Base-by-base conservation (phyloP, 169 alveolate species). In the Perkinsus olseni region DNA sequence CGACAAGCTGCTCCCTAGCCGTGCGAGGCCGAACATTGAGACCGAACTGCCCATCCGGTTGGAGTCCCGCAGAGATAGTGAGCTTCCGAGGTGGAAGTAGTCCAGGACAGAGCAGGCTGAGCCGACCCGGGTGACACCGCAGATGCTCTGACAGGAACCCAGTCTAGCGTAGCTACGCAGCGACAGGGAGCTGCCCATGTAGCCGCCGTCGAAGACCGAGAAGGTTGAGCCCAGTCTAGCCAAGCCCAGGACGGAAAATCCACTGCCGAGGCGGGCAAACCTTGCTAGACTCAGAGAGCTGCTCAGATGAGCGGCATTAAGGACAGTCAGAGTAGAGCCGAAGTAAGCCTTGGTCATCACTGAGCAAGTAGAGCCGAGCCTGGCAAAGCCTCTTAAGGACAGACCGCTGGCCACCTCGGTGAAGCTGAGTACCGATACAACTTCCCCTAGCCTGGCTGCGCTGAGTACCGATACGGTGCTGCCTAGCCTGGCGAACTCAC, bases 401-500 rank as follows among this genome's bases (percentile, higher is more conserved):
- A 45, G 62, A 17, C 62, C 62, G 17, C 62, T 45, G 62, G 62
- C 62, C 24, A 45, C 17, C 62, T 45, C 62, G 24, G 62, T 45
- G 62, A 45, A 45, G 17, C 62, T 45, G 6, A 45, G 17, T 10
- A 45, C 62, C 6, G 62, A 45, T 17, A 45, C 17, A 45, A 45
- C 62, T 10, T 45, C 62, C 62, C 62, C 62, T 10, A 45, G 62
- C 62, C 62, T 45, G 48, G 92, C 45, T 8, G n/a, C n/a, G 31
- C 38, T 31, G 31, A 90, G 48, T 4, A 90, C 48, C 48, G 50
- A 36, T 0, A 90, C 10, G 31, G 39, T 21, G 21, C 39, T 24
- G 92, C 92, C 92, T 21, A 38, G n/a, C 36, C 92, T 36, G n/a
- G 45, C 92, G 17, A 90, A 90, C n/a, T 90, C 92, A 39, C 92